Percentiles rank a stretch among this genome's conserved stretches.
These are phyloP conservation scores for Coffea eugenioides DNA, from an alignment of 257 asterid genomes.

Conservation along the genomic window DNA sequence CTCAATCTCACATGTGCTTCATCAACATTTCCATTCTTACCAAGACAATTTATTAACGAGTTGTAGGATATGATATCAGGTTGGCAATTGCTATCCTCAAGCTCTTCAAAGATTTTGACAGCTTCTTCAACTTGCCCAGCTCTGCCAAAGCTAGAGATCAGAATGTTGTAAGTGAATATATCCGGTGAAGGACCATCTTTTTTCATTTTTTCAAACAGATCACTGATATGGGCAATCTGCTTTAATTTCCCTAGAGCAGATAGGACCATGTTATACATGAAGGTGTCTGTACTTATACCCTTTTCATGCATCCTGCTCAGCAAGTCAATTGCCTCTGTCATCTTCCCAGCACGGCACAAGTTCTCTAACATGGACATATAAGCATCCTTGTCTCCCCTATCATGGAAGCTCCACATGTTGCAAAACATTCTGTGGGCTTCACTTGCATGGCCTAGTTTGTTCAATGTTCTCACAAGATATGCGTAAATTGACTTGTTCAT, in stretches of 20 bases:
- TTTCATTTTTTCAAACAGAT: constrained; percentile 79
- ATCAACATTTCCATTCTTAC: constrained; percentile 83
- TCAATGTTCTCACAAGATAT: constrained; percentile 64
- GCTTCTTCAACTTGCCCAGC: constrained; percentile 84
- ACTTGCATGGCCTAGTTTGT: constrained; percentile 75
- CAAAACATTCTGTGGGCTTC: constrained; percentile 96
- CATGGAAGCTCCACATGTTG: constrained; percentile 90
- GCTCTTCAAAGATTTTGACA: constrained; percentile 73
- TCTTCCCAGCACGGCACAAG: constrained; percentile 72
- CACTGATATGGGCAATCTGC: constrained; percentile 59
- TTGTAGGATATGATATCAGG: constrained; percentile 87
- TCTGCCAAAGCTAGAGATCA: constrained; percentile 82
- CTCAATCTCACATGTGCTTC: constrained; percentile 89
- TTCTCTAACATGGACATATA: constrained; percentile 79
- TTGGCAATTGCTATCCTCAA: constrained; percentile 62
- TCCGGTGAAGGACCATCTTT: constrained; percentile 74
- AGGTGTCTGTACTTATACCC: constrained; percentile 67
- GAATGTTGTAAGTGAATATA: constrained; percentile 78
- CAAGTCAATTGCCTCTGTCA: constrained; percentile 78
- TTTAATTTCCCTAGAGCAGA: constrained; percentile 77
- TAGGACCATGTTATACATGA: constrained; percentile 81
- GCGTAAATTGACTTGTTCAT: constrained; percentile 88
- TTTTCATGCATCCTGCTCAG: constrained; percentile 73
- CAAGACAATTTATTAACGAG: constrained; percentile 82
- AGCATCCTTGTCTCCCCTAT: constrained; percentile 85